Conservation (phyloP, 148 eudicot genomes). For the Vaccinium vitisidaea region DNA sequence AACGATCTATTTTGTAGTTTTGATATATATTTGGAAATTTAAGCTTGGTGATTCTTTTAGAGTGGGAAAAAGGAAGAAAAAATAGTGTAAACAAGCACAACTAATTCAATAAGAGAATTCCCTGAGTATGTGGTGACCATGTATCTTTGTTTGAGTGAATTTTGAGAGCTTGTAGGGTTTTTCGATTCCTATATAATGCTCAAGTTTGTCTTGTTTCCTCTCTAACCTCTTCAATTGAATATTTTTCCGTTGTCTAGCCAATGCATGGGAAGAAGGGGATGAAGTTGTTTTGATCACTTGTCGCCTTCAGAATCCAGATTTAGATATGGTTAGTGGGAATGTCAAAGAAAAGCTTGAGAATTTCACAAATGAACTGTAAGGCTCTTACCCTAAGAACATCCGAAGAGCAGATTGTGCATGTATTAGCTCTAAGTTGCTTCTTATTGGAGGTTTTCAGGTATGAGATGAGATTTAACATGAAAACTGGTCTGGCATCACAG, state of each 20-base stretch:
- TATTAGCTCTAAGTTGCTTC: neutral
- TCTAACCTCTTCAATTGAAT: neutral
- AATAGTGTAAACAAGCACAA: neutral
- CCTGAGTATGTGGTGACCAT: neutral
- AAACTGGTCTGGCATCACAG: conserved; percentile 76
- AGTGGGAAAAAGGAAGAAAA: neutral
- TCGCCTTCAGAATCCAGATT: conserved; percentile 78
- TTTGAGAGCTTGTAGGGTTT: neutral
- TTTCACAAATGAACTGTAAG: conserved; percentile 78
- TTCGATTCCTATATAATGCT: neutral
- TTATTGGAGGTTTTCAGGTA: conserved; percentile 48
- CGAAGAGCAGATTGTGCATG: neutral
- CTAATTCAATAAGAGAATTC: neutral
- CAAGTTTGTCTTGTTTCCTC: neutral
- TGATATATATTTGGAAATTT: neutral
- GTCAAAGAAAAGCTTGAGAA: conserved; percentile 59
- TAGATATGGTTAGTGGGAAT: conserved; percentile 65
- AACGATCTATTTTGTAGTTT: neutral
- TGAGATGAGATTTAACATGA: conserved; percentile 95
- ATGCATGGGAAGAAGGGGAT: conserved; percentile 99
- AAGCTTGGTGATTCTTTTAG: neutral
- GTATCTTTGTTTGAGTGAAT: neutral
- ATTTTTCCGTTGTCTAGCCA: conserved; percentile 41
- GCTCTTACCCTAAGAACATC: neutral
- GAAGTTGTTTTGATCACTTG: conserved; percentile 84